These are phyloP conservation scores for Otatea glauca DNA, from an alignment of 176 grass and related monocot species.

Conservation along the genomic window DNA sequence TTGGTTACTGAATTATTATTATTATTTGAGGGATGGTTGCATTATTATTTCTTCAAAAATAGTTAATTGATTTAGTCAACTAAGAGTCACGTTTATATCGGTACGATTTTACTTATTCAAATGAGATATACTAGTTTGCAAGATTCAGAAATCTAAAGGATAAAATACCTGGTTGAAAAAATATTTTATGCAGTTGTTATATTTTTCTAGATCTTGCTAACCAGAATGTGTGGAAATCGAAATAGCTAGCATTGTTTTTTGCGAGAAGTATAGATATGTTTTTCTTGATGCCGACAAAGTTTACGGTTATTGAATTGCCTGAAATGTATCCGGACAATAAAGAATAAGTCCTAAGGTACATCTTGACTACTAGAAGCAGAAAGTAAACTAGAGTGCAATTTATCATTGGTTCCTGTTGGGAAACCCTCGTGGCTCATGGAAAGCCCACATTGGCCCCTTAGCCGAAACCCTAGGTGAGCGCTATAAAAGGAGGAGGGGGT, in stretches of 20 bases:
- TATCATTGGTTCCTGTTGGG: too few relatives aligned
- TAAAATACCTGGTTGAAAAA: neutral
- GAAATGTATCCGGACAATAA: neutral
- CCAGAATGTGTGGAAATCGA: neutral
- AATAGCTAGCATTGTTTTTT: neutral
- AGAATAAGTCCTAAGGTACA: neutral
- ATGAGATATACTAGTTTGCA: neutral
- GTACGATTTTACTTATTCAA: neutral
- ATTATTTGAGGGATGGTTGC: too few relatives aligned
- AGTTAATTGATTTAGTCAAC: neutral
- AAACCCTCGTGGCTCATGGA: too few relatives aligned
- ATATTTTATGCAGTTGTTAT: neutral
- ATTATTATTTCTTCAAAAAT: neutral
- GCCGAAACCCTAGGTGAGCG: too few relatives aligned
- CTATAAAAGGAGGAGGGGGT: too few relatives aligned
- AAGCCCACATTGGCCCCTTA: too few relatives aligned
- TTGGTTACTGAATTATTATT: neutral
- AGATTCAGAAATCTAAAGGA: neutral
- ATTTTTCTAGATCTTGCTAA: neutral
- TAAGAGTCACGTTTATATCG: neutral
- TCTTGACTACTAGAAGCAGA: neutral
- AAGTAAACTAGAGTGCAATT: neutral
- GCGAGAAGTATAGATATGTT: neutral
- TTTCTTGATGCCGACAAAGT: neutral
- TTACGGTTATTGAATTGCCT: neutral